A percentile compares a stretch with the other conserved stretches of the same genome.
Evolutionary conservation across 805 yeast genomes (phyloP).

Genomic region (Metschnikowia colocasiae): DNA sequence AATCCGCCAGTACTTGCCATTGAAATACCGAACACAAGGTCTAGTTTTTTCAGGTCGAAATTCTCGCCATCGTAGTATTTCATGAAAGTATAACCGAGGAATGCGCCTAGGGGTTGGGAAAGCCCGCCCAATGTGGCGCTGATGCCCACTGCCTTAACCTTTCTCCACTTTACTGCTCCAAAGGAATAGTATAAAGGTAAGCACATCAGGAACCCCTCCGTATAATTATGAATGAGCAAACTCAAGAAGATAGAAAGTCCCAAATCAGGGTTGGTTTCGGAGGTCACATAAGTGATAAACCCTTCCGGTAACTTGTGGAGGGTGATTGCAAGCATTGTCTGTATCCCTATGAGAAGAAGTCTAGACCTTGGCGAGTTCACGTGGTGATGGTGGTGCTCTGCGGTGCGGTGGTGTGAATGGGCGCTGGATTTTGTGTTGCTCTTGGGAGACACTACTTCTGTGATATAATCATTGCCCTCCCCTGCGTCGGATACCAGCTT

Average conservation of each 20-base stretch:
- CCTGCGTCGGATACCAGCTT: neutral
- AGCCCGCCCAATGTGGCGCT: constrained; percentile 73
- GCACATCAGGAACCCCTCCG: constrained; percentile 94
- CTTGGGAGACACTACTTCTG: neutral
- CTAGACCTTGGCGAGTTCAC: constrained; percentile 72
- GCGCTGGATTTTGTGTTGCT: neutral
- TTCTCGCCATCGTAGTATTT: constrained; percentile 28
- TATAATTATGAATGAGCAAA: constrained; percentile 81
- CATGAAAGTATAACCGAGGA: constrained; percentile 55
- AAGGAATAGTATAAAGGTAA: constrained; percentile 82
- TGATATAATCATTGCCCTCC: neutral
- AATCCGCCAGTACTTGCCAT: constrained; percentile 82
- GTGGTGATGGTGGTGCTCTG: constrained; percentile 70
- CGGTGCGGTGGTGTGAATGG: constrained; percentile 13
- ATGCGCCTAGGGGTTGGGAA: constrained; percentile 88
- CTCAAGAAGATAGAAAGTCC: constrained; percentile 84
- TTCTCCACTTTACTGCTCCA: constrained; percentile 34
- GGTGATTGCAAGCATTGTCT: constrained; percentile 82
- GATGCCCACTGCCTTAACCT: constrained; percentile 56
- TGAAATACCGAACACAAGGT: constrained; percentile 53
- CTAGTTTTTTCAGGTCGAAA: constrained; percentile 24
- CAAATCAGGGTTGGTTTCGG: constrained; percentile 56
- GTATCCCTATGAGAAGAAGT: constrained; percentile 82
- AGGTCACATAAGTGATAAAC: constrained; percentile 77
- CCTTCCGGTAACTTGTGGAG: constrained; percentile 96